Base-by-base conservation (phyloP, 306 rosid genomes). In the Trichosanthes cucumerina region DNA sequence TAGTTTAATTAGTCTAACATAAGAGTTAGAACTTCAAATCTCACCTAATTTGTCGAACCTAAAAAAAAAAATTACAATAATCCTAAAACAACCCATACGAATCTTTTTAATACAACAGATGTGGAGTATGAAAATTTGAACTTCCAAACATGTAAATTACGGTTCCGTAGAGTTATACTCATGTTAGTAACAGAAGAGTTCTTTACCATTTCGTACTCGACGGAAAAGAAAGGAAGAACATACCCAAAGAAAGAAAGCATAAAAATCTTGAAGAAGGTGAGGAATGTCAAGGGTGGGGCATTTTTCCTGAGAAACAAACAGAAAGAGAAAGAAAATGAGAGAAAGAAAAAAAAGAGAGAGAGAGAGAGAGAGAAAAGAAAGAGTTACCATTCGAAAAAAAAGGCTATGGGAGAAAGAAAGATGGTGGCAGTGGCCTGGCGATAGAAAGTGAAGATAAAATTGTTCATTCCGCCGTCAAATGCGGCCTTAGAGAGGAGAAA, bases 391-490 rank as follows among this genome's bases (percentile, higher is more conserved):
- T 89, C 86, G 19, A 92, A 81, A 81, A 82, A 84, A 46, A 89
- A 28, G 19, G 96, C 89, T 0, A 92, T 76, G 26, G 97, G 97
- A 64, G 65, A 50, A 0, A 90, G 73, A 81, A 89, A 84, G 56
- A 84, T 6, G 6, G 98, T 86, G 16, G 93, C 96, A 0, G 66
- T 64, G n/a, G 90, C 84, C 8, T 93, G 98, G 73, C 98, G 84
- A 34, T 93, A 93, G 78, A 93, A 93, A 70, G 85, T 85, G 33
- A 93, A 93, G 85, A 93, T 65, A 78, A 86, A 88, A 24, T 71
- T 91, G 88, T 88, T 93, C 93, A 93, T 93, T 49, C 98, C 98
- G 41, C 85, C 89, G 54, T 91, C 86, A 62, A 93, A 93, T 41
- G 96, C 96, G 3, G 93, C 77, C 23, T 71, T 71, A 0, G 77